A percentile compares a stretch with the other conserved stretches of the same genome.
Conservation (phyloP, 164 flowering plant genomes). For the Houttuynia cordata region DNA sequence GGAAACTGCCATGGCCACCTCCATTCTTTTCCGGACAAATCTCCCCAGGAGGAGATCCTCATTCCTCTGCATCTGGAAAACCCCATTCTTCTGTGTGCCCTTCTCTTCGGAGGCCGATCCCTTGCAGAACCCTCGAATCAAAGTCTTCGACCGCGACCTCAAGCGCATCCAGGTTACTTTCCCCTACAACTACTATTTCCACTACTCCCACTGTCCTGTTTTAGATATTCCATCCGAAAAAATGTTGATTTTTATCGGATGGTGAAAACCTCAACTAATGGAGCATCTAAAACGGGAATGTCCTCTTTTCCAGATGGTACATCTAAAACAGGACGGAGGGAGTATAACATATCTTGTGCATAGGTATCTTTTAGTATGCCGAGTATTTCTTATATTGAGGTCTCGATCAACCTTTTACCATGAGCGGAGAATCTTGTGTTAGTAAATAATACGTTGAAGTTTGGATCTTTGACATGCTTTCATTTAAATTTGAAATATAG, state of each 20-base stretch:
- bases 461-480: too few relatives aligned
- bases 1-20: neutral
- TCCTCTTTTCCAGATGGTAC: neutral
- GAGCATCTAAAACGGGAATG: too few relatives aligned
- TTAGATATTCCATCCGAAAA: neutral
- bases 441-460: too few relatives aligned
- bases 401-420: neutral
- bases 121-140: constrained; percentile 23
- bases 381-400: neutral
- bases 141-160: constrained; percentile 70
- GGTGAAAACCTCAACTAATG: too few relatives aligned
- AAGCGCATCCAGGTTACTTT: constrained; percentile 53
- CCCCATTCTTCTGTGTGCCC: neutral
- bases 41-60: neutral
- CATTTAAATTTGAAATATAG: too few relatives aligned
- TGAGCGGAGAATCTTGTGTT: too few relatives aligned
- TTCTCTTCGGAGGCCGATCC: constrained; percentile 12
- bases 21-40: neutral
- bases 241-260: too few relatives aligned
- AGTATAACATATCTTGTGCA: neutral
- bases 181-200: too few relatives aligned
- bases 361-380: neutral
- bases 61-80: too few relatives aligned
- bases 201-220: neutral
- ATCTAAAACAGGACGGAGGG: too few relatives aligned